phyloP scores from a whole-genome alignment of 345 rosid species.

The Physaria fendleri region DNA sequence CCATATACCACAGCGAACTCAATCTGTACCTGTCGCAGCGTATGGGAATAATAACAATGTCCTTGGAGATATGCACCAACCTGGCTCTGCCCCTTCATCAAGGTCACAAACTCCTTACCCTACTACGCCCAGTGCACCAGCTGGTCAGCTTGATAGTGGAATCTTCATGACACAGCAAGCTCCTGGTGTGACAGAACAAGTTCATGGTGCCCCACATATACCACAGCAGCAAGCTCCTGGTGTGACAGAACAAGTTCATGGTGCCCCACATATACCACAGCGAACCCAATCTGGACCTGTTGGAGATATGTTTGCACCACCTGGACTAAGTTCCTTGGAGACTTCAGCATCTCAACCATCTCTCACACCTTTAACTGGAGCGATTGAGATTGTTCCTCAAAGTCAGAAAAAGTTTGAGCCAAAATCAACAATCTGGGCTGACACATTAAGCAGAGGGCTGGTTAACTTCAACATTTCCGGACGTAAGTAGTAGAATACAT shows the following conservation, averaged over 20 bases:
- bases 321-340: slow-evolving; percentile 29
- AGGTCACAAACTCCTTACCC: slow-evolving; percentile 12
- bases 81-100: slow-evolving; percentile 13
- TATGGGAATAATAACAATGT: slow-evolving; percentile 3
- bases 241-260: slow-evolving; percentile 8
- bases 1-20: slow-evolving; percentile 20
- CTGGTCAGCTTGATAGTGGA: slow-evolving; percentile 17
- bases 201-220: not conserved
- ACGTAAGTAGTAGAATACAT: slow-evolving; percentile 40
- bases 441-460: slow-evolving; percentile 87
- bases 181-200: slow-evolving; percentile 6
- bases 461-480: slow-evolving; percentile 95
- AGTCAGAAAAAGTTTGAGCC: slow-evolving; percentile 84
- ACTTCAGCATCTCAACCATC: slow-evolving; percentile 37
- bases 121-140: slow-evolving; percentile 9
- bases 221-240: not conserved
- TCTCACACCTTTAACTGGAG: slow-evolving; percentile 35
- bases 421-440: slow-evolving; percentile 92
- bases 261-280: slow-evolving; percentile 11
- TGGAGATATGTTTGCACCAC: slow-evolving; percentile 27
- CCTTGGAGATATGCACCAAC: slow-evolving; percentile 14
- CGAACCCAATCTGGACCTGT: slow-evolving; percentile 17
- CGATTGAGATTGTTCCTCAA: slow-evolving; percentile 47
- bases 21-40: not conserved
- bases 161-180: slow-evolving; percentile 2